phyloP scores from a whole-genome alignment of 2,329 filamentous ascomycete species.

The Ophiostoma sp. region DNA sequence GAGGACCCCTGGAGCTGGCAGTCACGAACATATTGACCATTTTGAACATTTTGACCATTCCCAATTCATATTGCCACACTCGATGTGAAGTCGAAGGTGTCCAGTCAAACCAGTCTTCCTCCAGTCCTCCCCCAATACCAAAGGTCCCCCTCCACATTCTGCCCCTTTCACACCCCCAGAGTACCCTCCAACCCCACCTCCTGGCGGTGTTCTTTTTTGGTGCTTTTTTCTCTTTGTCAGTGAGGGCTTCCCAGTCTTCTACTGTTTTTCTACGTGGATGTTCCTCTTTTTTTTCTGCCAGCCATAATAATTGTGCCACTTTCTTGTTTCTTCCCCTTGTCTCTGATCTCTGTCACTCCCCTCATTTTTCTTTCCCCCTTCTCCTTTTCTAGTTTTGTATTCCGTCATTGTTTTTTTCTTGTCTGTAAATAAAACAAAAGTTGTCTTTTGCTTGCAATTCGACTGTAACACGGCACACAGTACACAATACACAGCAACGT shows the following conservation, averaged over 20 bases:
- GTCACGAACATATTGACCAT: background rate
- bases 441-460: background rate
- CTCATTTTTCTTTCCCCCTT: background rate
- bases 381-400: background rate
- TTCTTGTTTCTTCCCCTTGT: background rate
- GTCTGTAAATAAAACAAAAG: constrained; percentile 3
- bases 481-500: background rate
- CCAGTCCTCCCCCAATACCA: background rate
- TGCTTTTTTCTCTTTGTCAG: background rate
- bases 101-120: background rate
- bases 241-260: background rate
- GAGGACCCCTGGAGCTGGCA: background rate
- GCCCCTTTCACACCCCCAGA: background rate
- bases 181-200: background rate
- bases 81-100: background rate
- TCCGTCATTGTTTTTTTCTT: background rate
- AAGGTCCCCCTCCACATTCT: background rate
- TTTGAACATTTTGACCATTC: background rate
- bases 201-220: background rate
- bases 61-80: constrained; percentile 6
- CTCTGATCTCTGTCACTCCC: background rate
- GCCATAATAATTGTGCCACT: background rate
- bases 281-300: background rate
- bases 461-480: background rate
- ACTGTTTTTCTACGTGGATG: background rate